A percentile compares a stretch with the other conserved stretches of the same genome.
Conservation (phyloP, 768 basidiomycete genomes). For the Russula lepida region DNA sequence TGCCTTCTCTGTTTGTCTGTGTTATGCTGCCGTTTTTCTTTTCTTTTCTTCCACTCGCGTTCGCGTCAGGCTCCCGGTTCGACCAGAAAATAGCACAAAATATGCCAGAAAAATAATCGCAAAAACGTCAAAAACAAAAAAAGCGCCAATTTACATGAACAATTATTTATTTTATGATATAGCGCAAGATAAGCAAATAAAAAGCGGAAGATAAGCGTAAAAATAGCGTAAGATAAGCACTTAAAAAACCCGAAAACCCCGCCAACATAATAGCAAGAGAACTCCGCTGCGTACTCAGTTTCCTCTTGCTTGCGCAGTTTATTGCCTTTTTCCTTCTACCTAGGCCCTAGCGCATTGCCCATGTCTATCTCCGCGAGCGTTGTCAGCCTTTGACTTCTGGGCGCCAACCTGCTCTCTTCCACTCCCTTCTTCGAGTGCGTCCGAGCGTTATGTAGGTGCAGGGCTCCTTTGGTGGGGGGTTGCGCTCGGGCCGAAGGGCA, state of each 20-base stretch:
- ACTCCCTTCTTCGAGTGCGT: not conserved
- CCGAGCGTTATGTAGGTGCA: not conserved
- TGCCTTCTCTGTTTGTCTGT: not conserved
- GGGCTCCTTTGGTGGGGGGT: not conserved
- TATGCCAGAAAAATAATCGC: not conserved
- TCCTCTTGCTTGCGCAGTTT: not conserved
- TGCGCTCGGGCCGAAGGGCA: not conserved
- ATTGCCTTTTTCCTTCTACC: not conserved
- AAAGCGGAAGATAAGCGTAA: not conserved
- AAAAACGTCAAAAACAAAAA: not conserved
- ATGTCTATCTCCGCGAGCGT: not conserved
- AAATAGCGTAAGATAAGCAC: too few species aligned
- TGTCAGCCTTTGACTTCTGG: not conserved
- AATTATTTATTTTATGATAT: not conserved
- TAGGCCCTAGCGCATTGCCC: not conserved
- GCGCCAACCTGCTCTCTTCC: too few species aligned
- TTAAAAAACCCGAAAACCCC: too few species aligned
- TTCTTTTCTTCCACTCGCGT: not conserved
- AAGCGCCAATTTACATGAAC: not conserved
- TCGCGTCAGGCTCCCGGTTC: not conserved
- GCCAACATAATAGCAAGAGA: too few species aligned
- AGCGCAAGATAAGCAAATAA: not conserved
- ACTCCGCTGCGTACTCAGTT: too few species aligned
- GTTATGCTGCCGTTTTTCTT: not conserved
- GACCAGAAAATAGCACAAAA: not conserved